These are phyloP conservation scores for Microstegium vimineum DNA, from an alignment of 176 grass and related monocot genomes.

Conservation along the genomic window DNA sequence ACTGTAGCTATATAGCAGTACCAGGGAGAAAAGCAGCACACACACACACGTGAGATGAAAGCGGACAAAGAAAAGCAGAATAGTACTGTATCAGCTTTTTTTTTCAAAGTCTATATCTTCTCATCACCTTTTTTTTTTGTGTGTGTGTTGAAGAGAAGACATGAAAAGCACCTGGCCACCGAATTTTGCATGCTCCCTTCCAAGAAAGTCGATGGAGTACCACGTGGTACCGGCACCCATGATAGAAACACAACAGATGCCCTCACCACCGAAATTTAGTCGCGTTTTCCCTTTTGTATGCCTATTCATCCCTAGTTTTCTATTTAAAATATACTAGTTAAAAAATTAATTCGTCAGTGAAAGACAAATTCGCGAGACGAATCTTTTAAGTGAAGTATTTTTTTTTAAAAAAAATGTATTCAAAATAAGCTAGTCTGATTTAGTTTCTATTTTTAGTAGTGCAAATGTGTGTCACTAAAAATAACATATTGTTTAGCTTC, in stretches of 20 bases:
- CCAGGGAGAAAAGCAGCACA: neutral
- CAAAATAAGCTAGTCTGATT: too few relatives aligned
- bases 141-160: neutral
- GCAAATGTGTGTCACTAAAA: too few relatives aligned
- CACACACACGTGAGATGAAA: neutral
- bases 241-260: neutral
- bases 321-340: too few relatives aligned
- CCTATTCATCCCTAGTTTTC: too few relatives aligned
- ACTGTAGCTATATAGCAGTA: neutral
- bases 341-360: too few relatives aligned
- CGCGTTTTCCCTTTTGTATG: neutral
- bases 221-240: neutral
- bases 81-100: neutral
- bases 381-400: too few relatives aligned
- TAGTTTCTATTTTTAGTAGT: too few relatives aligned
- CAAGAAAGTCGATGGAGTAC: neutral
- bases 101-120: neutral
- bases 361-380: too few relatives aligned
- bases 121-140: neutral
- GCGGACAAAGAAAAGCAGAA: neutral
- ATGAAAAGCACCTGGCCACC: neutral
- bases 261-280: neutral
- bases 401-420: too few relatives aligned
- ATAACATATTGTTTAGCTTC: too few relatives aligned
- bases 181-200: neutral